Percentiles rank a stretch among this genome's conserved stretches.
Conservation (phyloP, 768 basidiomycete genomes). For the Serendipita vermifera region DNA sequence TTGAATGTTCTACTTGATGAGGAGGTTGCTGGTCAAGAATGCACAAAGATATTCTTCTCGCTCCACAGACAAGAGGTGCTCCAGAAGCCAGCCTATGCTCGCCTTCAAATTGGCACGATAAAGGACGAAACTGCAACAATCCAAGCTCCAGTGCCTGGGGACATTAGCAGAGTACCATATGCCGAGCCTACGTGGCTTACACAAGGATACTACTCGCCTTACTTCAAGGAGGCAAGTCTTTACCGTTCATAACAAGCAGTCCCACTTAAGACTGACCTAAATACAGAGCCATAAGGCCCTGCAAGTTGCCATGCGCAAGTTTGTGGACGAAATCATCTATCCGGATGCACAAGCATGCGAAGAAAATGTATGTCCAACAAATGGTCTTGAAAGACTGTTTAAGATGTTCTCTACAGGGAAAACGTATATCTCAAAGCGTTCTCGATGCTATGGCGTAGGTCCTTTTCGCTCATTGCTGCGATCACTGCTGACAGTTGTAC, state of each 20-base stretch:
- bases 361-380: no score
- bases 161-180: conserved; percentile 66
- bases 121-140: conserved; percentile 48
- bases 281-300: conserved; percentile 46
- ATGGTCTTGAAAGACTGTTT: no score
- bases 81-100: conserved; percentile 54
- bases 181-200: conserved; percentile 78
- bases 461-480: not conserved
- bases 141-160: conserved; percentile 39
- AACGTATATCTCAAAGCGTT: conserved; percentile 64
- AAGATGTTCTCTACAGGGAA: no score
- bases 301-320: conserved; percentile 46
- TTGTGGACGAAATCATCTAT: conserved; percentile 56
- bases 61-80: conserved; percentile 82
- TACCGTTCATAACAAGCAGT: not conserved
- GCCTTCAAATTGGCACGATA: conserved; percentile 61
- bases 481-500: conserved; percentile 11
- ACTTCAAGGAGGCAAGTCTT: conserved; percentile 52
- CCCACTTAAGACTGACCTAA: not conserved
- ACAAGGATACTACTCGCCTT: conserved; percentile 57
- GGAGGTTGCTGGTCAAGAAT: conserved; percentile 71
- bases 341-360: conserved; percentile 38
- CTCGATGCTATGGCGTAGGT: conserved; percentile 65
- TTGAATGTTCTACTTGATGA: conserved; percentile 54
- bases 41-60: conserved; percentile 77